Evolutionary conservation across 1,284 basidiomycete species (phyloP), one percentile per base, ranked within the genome.

Genomic region (Grifola frondosa): DNA sequence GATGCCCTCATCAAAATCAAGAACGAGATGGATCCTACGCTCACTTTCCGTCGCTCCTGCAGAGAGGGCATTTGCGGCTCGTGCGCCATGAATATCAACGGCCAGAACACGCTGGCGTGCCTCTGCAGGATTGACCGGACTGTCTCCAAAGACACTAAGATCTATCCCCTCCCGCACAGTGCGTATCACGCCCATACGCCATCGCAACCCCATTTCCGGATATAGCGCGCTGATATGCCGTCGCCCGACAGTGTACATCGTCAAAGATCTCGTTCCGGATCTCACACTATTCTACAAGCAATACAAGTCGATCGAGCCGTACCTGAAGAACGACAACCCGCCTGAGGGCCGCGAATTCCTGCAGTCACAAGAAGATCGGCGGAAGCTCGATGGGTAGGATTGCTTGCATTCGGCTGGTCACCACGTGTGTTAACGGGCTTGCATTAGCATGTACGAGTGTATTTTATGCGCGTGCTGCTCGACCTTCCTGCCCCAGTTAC

Each of bases 161-260:
- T 99, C 60, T 99, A 99, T 70, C 96, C 96, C 30, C 78, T 99
- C n/a, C 96, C 96, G 15, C 95, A 98, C 74, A 96, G 94, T 95
- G 52, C 48, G 91, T 80, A 9, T 26, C 12, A 12, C 10, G 15
- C 15, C 30, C 40, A 6, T 22, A 10, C 30, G 24, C 31, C 20
- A 12, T 36, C 33, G 8, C 12, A 13, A 4, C 4, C 37, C 30
- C 12, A 11, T 16, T 2, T 17, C 3, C 11, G 6, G 9, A 15
- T 30, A 9, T n/a, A 29, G 13, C 22, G 12, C 25, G 19, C 28
- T 35, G 10, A 40, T n/a, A n/a, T n/a, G n/a, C 29, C 12, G 13
- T 35, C 12, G 19, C 21, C 19, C 30, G 0, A 8, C 65, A 97
- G 93, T 97, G 95, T 97, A 97, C 74, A 81, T 99, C 61, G 95